phyloP scores from a whole-genome alignment of 192 early-diverging fungal species.

The Linnemannia hyalina region DNA sequence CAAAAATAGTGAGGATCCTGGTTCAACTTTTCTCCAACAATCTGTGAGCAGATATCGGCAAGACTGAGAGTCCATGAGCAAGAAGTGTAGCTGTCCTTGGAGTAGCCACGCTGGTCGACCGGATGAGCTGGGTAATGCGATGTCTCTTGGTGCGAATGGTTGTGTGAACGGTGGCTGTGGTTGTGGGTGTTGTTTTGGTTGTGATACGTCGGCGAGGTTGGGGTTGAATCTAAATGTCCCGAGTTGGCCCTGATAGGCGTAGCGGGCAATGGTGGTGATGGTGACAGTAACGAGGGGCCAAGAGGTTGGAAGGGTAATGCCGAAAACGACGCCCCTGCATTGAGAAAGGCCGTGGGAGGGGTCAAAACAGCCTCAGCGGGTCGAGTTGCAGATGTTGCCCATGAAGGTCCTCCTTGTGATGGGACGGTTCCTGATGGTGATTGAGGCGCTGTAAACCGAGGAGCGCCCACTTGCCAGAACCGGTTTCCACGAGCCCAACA shows the following conservation, averaged over 20 bases:
- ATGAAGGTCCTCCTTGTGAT: background rate
- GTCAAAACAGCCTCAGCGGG: background rate
- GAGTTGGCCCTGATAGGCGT: background rate
- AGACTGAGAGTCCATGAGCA: conserved; percentile 50
- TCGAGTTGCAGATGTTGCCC: background rate
- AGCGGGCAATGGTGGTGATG: background rate
- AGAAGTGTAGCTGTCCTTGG: conserved; percentile 46
- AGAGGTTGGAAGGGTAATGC: background rate
- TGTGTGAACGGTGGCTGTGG: background rate
- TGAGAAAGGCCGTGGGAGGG: background rate
- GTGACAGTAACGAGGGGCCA: background rate
- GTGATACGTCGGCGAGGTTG: background rate
- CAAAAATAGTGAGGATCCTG: conserved; percentile 48
- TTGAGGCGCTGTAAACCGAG: conserved; percentile 10
- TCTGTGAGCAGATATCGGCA: conserved; percentile 45
- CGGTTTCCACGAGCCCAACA: conserved; percentile 53
- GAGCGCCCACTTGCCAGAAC: conserved; percentile 47
- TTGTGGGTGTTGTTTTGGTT: conserved; percentile 1
- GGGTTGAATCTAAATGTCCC: background rate
- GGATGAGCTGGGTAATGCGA: conserved; percentile 12
- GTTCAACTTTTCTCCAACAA: conserved; percentile 30
- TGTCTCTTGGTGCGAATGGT: conserved; percentile 6
- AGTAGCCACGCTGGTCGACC: conserved; percentile 30
- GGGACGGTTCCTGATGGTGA: background rate
- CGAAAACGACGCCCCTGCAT: background rate